Conservation (phyloP, 2,329 filamentous ascomycete species). For the Sclerotinia minor region DNA sequence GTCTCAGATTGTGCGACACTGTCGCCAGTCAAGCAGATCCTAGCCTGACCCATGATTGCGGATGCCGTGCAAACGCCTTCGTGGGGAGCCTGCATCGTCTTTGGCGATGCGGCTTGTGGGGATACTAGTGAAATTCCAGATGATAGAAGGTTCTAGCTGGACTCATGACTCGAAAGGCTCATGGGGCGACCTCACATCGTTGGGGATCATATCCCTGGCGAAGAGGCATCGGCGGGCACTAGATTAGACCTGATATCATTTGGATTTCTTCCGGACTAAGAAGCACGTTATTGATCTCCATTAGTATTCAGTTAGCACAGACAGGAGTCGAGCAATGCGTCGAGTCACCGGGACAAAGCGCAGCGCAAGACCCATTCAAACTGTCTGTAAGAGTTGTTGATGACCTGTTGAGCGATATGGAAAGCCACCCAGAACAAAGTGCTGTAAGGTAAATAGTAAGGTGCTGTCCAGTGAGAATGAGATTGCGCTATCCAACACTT, state of each 20-base stretch:
- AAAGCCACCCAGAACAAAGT: conserved; percentile 16
- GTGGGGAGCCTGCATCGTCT: conserved; percentile 12
- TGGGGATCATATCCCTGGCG: conserved; percentile 6
- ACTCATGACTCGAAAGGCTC: conserved; percentile 3
- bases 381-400: conserved; percentile 12
- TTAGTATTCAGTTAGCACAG: conserved; percentile 13
- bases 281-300: conserved; percentile 11
- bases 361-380: conserved; percentile 3
- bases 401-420: conserved; percentile 15
- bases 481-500: background rate
- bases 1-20: background rate
- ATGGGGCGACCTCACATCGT: conserved; percentile 4
- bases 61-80: background rate
- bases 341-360: background rate
- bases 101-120: conserved; percentile 11
- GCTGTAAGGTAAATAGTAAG: conserved; percentile 1
- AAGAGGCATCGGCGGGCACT: conserved; percentile 2
- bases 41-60: conserved; percentile 14
- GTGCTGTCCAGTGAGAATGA: conserved; percentile 1
- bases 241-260: background rate
- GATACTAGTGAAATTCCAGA: conserved; percentile 15
- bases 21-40: background rate
- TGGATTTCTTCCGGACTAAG: conserved; percentile 7
- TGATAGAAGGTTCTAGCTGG: conserved; percentile 9
- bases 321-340: conserved; percentile 8